phyloP scores from a whole-genome alignment of 495 filamentous ascomycete species.

The Penicillium daleae region DNA sequence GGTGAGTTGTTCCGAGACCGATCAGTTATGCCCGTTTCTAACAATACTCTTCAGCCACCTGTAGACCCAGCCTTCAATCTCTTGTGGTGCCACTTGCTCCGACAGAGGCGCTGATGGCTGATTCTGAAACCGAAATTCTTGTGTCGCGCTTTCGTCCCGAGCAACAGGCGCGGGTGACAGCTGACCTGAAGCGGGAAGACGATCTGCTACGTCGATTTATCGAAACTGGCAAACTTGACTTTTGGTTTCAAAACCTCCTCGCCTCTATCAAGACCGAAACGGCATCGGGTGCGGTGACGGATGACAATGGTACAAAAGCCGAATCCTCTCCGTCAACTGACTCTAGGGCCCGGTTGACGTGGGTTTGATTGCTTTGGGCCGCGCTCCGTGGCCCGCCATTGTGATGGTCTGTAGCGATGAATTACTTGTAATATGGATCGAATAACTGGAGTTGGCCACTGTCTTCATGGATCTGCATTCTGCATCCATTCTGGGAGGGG shows the following conservation, averaged over 20 bases:
- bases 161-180: constrained; percentile 51
- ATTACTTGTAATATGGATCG: constrained; percentile 9
- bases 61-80: constrained; percentile 24
- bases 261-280: constrained; percentile 26
- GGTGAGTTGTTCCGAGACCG: constrained; percentile 26
- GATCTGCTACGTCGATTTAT: constrained; percentile 53
- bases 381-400: neutral
- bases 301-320: neutral
- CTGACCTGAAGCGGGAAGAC: constrained; percentile 60
- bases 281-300: neutral
- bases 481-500: neutral
- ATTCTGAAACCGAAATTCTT: constrained; percentile 55
- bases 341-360: constrained; percentile 13
- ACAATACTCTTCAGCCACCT: constrained; percentile 18
- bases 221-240: constrained; percentile 61
- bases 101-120: constrained; percentile 49
- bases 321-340: neutral
- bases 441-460: constrained; percentile 1
- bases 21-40: neutral
- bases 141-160: constrained; percentile 58
- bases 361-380: constrained; percentile 8
- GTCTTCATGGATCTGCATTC: neutral
- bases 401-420: neutral
- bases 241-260: constrained; percentile 60
- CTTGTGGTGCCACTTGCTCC: constrained; percentile 50